Conservation (phyloP, 257 asterid genomes). For the Nicotiana paniculata region DNA sequence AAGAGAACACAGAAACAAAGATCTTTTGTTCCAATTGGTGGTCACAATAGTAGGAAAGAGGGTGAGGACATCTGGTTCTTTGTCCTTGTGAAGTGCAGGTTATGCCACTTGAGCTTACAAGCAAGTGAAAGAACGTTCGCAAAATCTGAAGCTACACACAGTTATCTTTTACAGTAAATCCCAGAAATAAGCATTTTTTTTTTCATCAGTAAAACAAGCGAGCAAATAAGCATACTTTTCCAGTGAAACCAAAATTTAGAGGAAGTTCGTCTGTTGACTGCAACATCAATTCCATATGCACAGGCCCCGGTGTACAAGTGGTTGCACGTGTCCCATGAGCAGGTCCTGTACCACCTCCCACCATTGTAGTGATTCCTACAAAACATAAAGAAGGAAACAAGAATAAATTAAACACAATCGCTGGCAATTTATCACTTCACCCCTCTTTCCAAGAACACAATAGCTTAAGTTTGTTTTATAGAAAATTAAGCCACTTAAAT, state of each 20-base stretch:
- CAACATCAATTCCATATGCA: slow-evolving; percentile 87
- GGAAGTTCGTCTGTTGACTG: slow-evolving; percentile 89
- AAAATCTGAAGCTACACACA: background rate
- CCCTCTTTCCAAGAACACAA: background rate
- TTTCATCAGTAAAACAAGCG: slow-evolving; percentile 1
- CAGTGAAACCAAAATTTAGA: slow-evolving; percentile 93
- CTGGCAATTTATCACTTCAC: background rate
- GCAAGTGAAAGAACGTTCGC: background rate
- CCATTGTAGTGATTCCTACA: slow-evolving; percentile 80
- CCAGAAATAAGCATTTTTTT: background rate
- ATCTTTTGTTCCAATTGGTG: background rate
- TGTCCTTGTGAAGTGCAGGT: slow-evolving; percentile 1
- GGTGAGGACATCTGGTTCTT: background rate
- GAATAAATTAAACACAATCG: slow-evolving; percentile 3
- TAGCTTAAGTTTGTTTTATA: background rate
- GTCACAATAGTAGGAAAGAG: background rate
- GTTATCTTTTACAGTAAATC: background rate
- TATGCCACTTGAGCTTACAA: background rate
- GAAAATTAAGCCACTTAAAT: background rate
- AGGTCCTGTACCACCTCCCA: slow-evolving; percentile 99
- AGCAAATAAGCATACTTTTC: slow-evolving; percentile 54
- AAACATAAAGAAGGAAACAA: slow-evolving; percentile 1
- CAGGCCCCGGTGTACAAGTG: slow-evolving; percentile 87
- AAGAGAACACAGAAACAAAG: background rate
- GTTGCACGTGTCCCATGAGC: slow-evolving; percentile 97